phyloP scores from a whole-genome alignment of 148 eudicot species.

The Camellia japonica region DNA sequence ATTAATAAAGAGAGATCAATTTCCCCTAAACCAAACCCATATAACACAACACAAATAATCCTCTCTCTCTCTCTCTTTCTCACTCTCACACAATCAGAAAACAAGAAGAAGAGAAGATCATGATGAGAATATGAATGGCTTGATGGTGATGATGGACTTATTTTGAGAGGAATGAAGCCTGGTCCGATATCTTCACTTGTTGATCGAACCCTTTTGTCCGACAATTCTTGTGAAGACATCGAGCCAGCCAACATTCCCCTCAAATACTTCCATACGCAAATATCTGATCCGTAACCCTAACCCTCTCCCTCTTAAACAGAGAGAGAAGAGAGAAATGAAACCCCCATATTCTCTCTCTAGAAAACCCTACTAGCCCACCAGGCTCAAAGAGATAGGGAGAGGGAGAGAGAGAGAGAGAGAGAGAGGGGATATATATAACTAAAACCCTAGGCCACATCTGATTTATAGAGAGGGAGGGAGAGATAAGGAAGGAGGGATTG shows the following conservation, averaged over 20 bases:
- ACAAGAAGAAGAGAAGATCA: background rate
- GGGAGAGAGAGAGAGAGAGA: background rate
- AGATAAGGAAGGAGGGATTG: background rate
- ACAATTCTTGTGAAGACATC: conserved; percentile 22
- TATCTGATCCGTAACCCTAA: too few relatives aligned
- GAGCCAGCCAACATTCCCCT: conserved; percentile 50
- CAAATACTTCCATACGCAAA: conserved; percentile 17
- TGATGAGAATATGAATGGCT: background rate
- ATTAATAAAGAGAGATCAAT: too few relatives aligned
- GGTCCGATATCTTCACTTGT: conserved; percentile 44
- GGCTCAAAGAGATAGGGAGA: background rate
- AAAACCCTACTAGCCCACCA: conserved; percentile 20
- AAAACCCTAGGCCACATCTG: background rate
- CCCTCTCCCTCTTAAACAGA: background rate
- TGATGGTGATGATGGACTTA: background rate
- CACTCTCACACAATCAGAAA: too few relatives aligned
- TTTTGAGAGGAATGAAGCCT: conserved; percentile 71
- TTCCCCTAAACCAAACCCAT: too few relatives aligned
- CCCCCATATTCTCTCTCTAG: background rate
- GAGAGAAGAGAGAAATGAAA: background rate
- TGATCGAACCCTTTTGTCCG: background rate
- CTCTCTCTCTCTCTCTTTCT: background rate
- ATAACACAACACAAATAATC: too few relatives aligned
- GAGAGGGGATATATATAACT: too few relatives aligned
- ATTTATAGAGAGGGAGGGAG: conserved; percentile 11